phyloP scores from a whole-genome alignment of 148 eudicot genomes.

The Cornus florida region DNA sequence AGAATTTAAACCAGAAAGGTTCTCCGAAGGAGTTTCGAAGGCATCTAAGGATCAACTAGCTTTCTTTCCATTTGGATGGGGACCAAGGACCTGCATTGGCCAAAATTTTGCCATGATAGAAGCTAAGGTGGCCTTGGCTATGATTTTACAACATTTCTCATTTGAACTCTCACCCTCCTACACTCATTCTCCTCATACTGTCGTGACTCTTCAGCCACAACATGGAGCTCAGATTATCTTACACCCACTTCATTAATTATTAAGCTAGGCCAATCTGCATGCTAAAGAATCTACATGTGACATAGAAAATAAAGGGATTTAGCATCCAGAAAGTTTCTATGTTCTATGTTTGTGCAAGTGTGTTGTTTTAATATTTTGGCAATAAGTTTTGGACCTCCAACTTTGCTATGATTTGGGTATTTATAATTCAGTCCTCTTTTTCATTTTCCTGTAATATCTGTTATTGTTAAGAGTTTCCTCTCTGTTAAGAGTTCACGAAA shows the following conservation, averaged over 20 bases:
- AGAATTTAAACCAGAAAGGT: constrained; percentile 55
- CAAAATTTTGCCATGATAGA: constrained; percentile 47
- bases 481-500: too few species aligned
- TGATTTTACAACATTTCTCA: constrained; percentile 45
- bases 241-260: constrained; percentile 8
- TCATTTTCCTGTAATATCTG: neutral
- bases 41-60: constrained; percentile 44
- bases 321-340: neutral
- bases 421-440: neutral
- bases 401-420: neutral
- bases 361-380: neutral
- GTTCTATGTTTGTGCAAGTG: neutral
- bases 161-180: constrained; percentile 52
- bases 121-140: constrained; percentile 51
- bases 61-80: constrained; percentile 55
- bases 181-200: constrained; percentile 51
- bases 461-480: neutral
- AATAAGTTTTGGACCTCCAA: neutral
- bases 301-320: neutral
- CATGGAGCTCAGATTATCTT: constrained; percentile 57
- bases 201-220: constrained; percentile 55
- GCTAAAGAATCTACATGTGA: neutral
- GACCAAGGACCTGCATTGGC: constrained; percentile 52
- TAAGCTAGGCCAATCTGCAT: neutral
- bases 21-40: constrained; percentile 39